These are phyloP conservation scores for Phanerochaete sordida DNA, from an alignment of 768 basidiomycete species.

Conservation along the genomic window DNA sequence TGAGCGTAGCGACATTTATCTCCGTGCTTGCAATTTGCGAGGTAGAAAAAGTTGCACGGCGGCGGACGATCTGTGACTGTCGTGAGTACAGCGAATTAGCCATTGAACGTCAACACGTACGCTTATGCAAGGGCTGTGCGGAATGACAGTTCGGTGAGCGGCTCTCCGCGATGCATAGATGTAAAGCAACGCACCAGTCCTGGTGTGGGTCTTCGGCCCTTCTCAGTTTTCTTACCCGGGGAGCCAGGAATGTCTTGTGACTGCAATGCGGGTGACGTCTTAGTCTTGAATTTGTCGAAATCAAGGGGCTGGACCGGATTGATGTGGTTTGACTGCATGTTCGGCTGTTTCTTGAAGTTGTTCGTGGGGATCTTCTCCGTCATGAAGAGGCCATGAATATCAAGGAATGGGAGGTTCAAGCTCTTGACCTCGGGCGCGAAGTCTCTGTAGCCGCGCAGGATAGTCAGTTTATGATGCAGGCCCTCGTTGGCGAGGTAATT, in stretches of 20 bases:
- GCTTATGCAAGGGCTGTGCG: slow-evolving; percentile 30
- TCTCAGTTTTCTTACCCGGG: slow-evolving; percentile 7
- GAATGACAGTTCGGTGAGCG: not conserved
- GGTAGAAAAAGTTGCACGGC: slow-evolving; percentile 36
- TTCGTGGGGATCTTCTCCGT: slow-evolving; percentile 24
- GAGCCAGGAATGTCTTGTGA: not conserved
- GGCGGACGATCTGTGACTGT: slow-evolving; percentile 30
- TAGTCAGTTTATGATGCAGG: slow-evolving; percentile 32
- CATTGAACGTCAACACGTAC: slow-evolving; percentile 19
- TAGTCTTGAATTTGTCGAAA: slow-evolving; percentile 22
- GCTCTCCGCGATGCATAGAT: not conserved
- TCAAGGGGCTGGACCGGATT: slow-evolving; percentile 18
- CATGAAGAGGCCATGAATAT: slow-evolving; percentile 36
- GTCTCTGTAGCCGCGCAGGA: slow-evolving; percentile 37
- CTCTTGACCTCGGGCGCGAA: slow-evolving; percentile 32
- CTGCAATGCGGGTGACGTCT: not conserved
- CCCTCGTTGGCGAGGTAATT: slow-evolving; percentile 36
- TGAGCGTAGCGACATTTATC: slow-evolving; percentile 32
- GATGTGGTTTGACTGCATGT: not conserved
- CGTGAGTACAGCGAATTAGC: not conserved
- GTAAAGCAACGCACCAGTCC: not conserved
- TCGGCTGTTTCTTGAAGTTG: not conserved
- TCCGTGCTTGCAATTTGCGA: slow-evolving; percentile 28
- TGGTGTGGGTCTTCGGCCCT: slow-evolving; percentile 5
- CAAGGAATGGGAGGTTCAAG: slow-evolving; percentile 28